Evolutionary conservation across 73 alveolate genomes (phyloP).

Genomic region (Tetrahymena elliotti): DNA sequence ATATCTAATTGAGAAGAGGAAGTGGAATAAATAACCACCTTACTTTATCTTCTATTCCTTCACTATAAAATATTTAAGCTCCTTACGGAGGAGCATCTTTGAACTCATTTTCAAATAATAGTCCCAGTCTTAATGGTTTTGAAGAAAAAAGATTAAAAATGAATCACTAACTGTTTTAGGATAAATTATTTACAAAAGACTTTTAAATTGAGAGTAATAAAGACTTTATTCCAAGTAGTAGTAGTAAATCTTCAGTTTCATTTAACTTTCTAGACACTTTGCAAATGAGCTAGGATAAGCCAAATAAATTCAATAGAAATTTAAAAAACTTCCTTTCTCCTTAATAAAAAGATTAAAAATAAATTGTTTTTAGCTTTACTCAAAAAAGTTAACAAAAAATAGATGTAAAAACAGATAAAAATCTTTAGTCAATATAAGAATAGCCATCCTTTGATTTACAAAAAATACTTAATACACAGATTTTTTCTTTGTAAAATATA

Average conservation of each 20-base stretch:
- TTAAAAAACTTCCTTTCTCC: not conserved
- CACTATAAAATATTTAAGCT: not conserved
- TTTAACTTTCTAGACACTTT: not conserved
- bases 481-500: not conserved
- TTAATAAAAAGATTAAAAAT: not conserved
- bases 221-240: not conserved
- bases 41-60: not conserved
- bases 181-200: not conserved
- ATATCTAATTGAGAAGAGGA: not conserved
- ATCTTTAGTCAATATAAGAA: not conserved
- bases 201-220: not conserved
- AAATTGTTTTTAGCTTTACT: not conserved
- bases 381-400: not conserved
- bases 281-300: not conserved
- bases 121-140: not conserved
- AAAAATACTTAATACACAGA: not conserved
- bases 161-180: not conserved
- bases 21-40: not conserved
- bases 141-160: not conserved
- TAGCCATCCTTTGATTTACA: not conserved
- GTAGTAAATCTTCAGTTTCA: not conserved
- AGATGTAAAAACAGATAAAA: not conserved
- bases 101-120: not conserved
- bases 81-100: not conserved
- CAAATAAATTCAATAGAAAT: not conserved